Conservation (phyloP, 257 asterid genomes). For the Solanum piurae region DNA sequence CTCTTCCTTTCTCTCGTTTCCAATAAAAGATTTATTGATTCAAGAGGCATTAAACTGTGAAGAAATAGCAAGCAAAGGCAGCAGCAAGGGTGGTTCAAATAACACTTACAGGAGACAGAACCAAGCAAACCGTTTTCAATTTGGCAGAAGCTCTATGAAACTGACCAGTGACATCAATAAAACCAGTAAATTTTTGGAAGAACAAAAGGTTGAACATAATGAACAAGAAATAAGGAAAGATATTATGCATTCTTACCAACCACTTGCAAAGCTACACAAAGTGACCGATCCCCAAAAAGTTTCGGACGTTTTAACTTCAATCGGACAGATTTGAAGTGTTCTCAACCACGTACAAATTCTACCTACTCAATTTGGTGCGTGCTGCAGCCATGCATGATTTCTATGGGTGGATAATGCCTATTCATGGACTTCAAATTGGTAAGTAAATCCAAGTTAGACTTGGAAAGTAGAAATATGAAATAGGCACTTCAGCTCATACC, state of each 20-base stretch:
- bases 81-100: not conserved
- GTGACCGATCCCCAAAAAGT: not conserved
- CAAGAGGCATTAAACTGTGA: not conserved
- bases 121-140: not conserved
- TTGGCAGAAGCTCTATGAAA: not conserved
- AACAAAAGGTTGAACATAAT: not conserved
- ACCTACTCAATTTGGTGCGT: not conserved
- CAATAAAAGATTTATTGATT: not conserved
- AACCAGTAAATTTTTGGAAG: not conserved
- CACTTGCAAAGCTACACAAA: not conserved
- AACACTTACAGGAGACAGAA: not conserved
- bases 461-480: not conserved
- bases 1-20: not conserved
- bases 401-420: not conserved
- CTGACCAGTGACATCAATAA: not conserved
- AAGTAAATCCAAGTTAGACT: not conserved
- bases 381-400: not conserved
- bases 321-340: not conserved
- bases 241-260: not conserved
- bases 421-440: not conserved
- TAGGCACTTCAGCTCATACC: conserved; percentile 23
- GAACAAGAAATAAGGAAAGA: not conserved
- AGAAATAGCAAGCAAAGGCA: not conserved
- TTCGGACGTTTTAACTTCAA: not conserved
- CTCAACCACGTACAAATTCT: not conserved